Conservation (phyloP, 1,284 basidiomycete genomes). For the Chalciporus piperatoides region DNA sequence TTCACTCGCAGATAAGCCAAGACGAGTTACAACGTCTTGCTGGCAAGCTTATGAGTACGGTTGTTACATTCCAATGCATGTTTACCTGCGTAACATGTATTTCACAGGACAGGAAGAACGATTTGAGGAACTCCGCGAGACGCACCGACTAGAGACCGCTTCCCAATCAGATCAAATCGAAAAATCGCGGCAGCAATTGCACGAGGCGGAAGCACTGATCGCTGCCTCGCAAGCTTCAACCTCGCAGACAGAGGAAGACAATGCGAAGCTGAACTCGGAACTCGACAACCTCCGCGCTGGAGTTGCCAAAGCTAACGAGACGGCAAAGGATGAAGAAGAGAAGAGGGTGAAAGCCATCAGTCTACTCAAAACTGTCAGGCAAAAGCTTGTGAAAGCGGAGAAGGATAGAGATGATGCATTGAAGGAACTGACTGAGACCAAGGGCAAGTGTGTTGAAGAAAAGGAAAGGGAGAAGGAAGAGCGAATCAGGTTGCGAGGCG, state of each 20-base stretch:
- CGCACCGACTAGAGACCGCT: slow-evolving; percentile 70
- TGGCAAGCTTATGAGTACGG: slow-evolving; percentile 64
- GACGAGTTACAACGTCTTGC: slow-evolving; percentile 73
- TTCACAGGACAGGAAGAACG: slow-evolving; percentile 75
- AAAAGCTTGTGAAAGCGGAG: slow-evolving; percentile 89
- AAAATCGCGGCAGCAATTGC: slow-evolving; percentile 63
- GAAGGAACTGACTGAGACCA: slow-evolving; percentile 50
- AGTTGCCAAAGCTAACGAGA: slow-evolving; percentile 54
- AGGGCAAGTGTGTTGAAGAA: slow-evolving; percentile 58
- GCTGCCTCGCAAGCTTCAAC: slow-evolving; percentile 50
- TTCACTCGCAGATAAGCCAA: slow-evolving; percentile 50
- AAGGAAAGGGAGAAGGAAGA: slow-evolving; percentile 65
- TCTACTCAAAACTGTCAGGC: slow-evolving; percentile 86
- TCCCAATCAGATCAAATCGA: slow-evolving; percentile 76
- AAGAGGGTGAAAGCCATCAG: slow-evolving; percentile 92
- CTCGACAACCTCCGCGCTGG: slow-evolving; percentile 58
- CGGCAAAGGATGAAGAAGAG: slow-evolving; percentile 90
- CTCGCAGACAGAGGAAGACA: slow-evolving; percentile 44
- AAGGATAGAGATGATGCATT: slow-evolving; percentile 81
- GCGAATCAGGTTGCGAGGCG: slow-evolving; percentile 49
- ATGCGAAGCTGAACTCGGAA: slow-evolving; percentile 48
- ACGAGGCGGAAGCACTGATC: slow-evolving; percentile 66
- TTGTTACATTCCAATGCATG: not conserved
- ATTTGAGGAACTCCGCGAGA: slow-evolving; percentile 80
- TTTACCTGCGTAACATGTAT: slow-evolving; percentile 6